A percentile compares a stretch with the other conserved stretches of the same genome.
Evolutionary conservation across 176 grass and related monocot genomes (phyloP).

Genomic region (Puya raimondii): DNA sequence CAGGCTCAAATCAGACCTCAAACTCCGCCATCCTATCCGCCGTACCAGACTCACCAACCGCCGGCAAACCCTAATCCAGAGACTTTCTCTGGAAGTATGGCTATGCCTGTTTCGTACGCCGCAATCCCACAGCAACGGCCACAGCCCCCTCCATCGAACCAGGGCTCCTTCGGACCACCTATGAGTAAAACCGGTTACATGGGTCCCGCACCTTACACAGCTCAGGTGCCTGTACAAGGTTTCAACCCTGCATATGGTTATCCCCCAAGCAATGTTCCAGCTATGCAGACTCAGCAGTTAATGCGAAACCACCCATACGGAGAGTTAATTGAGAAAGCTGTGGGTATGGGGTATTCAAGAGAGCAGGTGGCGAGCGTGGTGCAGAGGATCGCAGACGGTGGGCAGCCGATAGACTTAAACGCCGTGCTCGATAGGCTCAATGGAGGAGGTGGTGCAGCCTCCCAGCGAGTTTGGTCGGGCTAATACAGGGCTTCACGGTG

Average conservation of each 20-base stretch:
- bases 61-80: conserved; percentile 43
- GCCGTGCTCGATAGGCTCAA: conserved; percentile 55
- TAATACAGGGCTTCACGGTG: conserved; percentile 8
- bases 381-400: conserved; percentile 32
- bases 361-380: conserved; percentile 44
- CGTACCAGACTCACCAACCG: conserved; percentile 53
- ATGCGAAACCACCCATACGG: conserved; percentile 43
- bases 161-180: conserved; percentile 45
- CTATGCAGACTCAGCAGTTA: conserved; percentile 37
- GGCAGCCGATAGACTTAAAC: conserved; percentile 67
- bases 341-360: conserved; percentile 63
- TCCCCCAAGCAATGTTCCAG: conserved; percentile 29
- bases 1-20: conserved; percentile 47
- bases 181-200: conserved; percentile 35
- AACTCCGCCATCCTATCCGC: conserved; percentile 48
- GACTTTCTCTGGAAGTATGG: conserved; percentile 41
- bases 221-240: conserved; percentile 33
- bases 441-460: conserved; percentile 29
- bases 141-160: conserved; percentile 25
- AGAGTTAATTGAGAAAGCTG: conserved; percentile 64
- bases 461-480: conserved; percentile 48
- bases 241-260: conserved; percentile 35
- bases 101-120: conserved; percentile 46
- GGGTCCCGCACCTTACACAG: conserved; percentile 37
- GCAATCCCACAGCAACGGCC: conserved; percentile 39